Base-by-base conservation (phyloP, 202 grass and related monocot genomes). In the Panicum hallii region DNA sequence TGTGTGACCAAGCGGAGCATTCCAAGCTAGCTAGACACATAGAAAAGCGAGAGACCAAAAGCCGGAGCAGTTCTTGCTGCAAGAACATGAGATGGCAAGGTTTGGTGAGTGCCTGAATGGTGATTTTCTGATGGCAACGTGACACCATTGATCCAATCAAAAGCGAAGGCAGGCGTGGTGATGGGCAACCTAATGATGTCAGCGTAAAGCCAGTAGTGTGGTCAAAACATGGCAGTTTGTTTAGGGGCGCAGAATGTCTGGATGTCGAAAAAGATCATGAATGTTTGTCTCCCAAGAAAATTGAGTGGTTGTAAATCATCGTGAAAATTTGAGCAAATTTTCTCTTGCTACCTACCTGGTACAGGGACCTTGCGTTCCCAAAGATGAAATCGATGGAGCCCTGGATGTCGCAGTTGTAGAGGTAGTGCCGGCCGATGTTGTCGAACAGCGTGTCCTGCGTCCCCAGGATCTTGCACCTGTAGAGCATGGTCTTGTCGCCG, bases 341-440 rank as follows among this genome's bases (percentile, higher is more conserved):
- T 55, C 32, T 50, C 0, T 40, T 5, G 48, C 1, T 4, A 17
- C 10, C 3, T 87, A 99, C 97, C 93, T 94, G 86, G 82, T 85
- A 99, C 69, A 99, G 77, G 32, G 97, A 96, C 78, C 88, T 90
- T 0, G 91, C 97, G 40, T 92, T 94, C 34, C 97, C 97, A 44
- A 99, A 99, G 3, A 99, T 99, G 88, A 99, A 99, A 62, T 99
- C 97, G 7, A 99, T 99, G 79, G 97, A 99, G 26, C 97, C 97
- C 87, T 99, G 91, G 84, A 99, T 91, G 58, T 94, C 91, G 82
- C 90, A 92, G 53, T 90, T 72, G 70, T 81, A 91, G 67, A 94
- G 76, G 86, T 89, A 99, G 76, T 99, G 97, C 56, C 93, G 82
- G 5, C 97, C 97, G 54, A 79, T 87, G 82, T 99, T 89, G 84